A percentile compares a stretch with the other conserved stretches of the same genome.
phyloP scores from a whole-genome alignment of 1,284 basidiomycete genomes.

The Entoloma clypeatum region DNA sequence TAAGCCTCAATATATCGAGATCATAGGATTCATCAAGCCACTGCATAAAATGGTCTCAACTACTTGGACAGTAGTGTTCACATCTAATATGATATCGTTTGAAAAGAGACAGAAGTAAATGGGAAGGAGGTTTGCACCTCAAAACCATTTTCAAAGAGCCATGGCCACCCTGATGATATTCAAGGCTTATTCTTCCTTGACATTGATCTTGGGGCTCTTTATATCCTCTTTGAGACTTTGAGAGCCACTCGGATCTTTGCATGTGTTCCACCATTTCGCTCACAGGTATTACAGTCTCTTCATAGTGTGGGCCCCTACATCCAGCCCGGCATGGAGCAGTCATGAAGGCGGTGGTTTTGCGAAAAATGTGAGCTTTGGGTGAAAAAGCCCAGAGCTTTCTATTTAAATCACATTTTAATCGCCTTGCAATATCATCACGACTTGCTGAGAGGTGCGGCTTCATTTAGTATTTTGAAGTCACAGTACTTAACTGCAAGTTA shows the following conservation, averaged over 20 bases:
- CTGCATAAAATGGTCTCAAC: slow-evolving; percentile 18
- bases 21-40: slow-evolving; percentile 16
- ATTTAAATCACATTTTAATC: too few relatives aligned
- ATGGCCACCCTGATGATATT: not conserved
- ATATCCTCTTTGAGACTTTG: too few relatives aligned
- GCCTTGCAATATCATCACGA: too few relatives aligned
- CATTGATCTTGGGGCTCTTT: too few relatives aligned
- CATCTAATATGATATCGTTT: slow-evolving; percentile 13
- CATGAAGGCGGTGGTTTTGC: slow-evolving; percentile 8
- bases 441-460: too few relatives aligned
- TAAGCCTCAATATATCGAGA: slow-evolving; percentile 22
- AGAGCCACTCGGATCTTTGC: too few relatives aligned
- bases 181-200: too few relatives aligned
- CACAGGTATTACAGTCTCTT: slow-evolving; percentile 4
- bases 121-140: too few relatives aligned
- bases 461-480: too few relatives aligned
- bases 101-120: not conserved
- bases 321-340: not conserved
- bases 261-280: too few relatives aligned
- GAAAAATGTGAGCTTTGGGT: slow-evolving; percentile 5
- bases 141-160: not conserved
- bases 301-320: not conserved
- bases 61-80: slow-evolving; percentile 15
- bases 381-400: too few relatives aligned
- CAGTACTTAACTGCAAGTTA: too few relatives aligned